phyloP scores from a whole-genome alignment of 164 flowering plant species.

The Vitis labrusca region DNA sequence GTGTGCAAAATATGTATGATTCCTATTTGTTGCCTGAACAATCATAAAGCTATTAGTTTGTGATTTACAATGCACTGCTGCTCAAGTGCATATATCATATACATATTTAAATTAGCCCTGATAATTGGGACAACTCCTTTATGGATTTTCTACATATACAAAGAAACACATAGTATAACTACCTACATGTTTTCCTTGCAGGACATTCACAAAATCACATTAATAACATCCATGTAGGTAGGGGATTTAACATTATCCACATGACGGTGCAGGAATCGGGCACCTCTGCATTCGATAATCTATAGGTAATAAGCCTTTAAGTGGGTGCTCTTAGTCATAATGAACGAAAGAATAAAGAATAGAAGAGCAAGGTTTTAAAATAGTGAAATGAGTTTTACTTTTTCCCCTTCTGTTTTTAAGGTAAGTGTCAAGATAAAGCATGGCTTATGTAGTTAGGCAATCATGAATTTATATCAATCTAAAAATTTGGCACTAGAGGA shows the following conservation, averaged over 20 bases:
- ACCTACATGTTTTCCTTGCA: not conserved
- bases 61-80: not conserved
- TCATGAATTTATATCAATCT: not conserved
- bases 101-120: not conserved
- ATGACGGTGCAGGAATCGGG: too few relatives aligned
- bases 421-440: not conserved
- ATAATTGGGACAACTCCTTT: too few relatives aligned
- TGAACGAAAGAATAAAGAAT: too few relatives aligned
- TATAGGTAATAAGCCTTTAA: too few relatives aligned
- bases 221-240: not conserved
- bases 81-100: not conserved
- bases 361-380: too few relatives aligned
- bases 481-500: not conserved
- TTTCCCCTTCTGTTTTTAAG: not conserved
- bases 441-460: not conserved
- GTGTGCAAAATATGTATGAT: not conserved
- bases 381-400: too few relatives aligned
- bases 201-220: constrained; percentile 3
- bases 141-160: too few relatives aligned
- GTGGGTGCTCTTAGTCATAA: not conserved
- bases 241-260: not conserved
- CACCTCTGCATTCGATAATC: too few relatives aligned
- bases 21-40: not conserved
- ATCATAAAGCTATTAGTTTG: not conserved
- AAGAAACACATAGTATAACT: not conserved